phyloP scores from a whole-genome alignment of 495 filamentous ascomycete species.

The Trichoderma gamsii region DNA sequence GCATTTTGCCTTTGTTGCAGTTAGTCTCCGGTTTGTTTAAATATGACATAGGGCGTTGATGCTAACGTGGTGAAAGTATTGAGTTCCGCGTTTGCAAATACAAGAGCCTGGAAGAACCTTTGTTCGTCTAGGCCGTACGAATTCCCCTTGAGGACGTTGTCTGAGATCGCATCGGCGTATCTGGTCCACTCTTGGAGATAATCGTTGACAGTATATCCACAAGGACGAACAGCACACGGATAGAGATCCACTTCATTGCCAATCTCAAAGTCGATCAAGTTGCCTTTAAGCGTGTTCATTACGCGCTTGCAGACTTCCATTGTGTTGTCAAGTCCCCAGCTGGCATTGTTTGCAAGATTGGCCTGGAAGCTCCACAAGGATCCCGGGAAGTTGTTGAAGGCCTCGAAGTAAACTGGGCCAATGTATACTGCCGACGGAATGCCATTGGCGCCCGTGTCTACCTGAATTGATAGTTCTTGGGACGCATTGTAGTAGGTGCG shows the following conservation, averaged over 20 bases:
- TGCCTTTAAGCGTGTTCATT: neutral
- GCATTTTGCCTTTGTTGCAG: neutral
- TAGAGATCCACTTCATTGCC: constrained; percentile 6
- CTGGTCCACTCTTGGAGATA: neutral
- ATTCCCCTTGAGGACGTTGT: neutral
- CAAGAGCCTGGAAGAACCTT: constrained; percentile 5
- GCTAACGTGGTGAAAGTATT: constrained; percentile 3
- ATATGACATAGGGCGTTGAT: too few relatives aligned
- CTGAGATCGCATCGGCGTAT: neutral
- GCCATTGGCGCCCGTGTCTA: neutral
- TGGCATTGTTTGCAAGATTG: constrained; percentile 2
- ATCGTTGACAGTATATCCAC: neutral
- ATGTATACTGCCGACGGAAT: neutral
- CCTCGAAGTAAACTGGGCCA: neutral
- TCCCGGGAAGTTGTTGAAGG: constrained; percentile 1
- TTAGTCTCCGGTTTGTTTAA: neutral
- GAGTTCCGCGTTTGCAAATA: neutral
- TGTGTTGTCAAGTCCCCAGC: neutral
- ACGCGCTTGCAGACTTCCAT: neutral
- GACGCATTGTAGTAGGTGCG: constrained; percentile 1
- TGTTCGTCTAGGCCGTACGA: neutral
- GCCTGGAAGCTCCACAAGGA: constrained; percentile 10
- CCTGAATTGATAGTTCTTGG: neutral
- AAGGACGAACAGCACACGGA: neutral
- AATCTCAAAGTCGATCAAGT: neutral